These are phyloP conservation scores for Tetragonia tetragonoides DNA, from an alignment of 148 eudicot genomes.

Conservation along the genomic window DNA sequence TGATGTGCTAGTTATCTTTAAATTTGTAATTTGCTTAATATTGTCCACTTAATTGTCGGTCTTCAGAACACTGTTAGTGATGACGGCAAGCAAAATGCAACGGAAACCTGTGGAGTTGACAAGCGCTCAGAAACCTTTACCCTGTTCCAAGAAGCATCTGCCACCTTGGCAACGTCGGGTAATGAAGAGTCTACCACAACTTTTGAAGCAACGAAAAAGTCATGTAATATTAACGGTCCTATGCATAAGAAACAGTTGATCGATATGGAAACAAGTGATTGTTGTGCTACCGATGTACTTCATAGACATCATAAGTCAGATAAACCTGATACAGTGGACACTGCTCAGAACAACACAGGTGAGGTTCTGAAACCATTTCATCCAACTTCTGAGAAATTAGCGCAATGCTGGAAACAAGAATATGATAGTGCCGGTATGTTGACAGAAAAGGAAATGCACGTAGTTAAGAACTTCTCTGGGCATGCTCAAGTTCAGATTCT, in stretches of 20 bases:
- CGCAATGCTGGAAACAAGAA: not conserved
- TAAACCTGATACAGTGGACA: conserved; percentile 38
- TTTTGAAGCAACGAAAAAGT: conserved; percentile 27
- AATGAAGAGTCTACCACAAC: conserved; percentile 34
- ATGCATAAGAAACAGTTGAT: conserved; percentile 31
- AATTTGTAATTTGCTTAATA: not conserved
- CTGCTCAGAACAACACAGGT: conserved; percentile 37
- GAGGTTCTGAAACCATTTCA: conserved; percentile 22
- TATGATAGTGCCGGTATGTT: conserved; percentile 29
- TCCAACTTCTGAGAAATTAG: conserved; percentile 26
- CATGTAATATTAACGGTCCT: conserved; percentile 45
- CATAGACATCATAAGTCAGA: conserved; percentile 26
- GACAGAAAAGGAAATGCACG: conserved; percentile 41
- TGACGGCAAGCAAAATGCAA: conserved; percentile 32
- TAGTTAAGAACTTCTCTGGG: conserved; percentile 54
- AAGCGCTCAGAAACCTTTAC: conserved; percentile 40
- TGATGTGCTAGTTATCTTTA: conserved; percentile 5
- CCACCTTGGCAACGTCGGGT: conserved; percentile 33
- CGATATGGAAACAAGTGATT: conserved; percentile 37
- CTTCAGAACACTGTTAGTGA: conserved; percentile 50
- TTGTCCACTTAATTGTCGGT: conserved; percentile 12
- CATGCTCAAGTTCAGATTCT: conserved; percentile 86
- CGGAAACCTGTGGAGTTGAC: conserved; percentile 32
- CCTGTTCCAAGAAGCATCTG: conserved; percentile 44
- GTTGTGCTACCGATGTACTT: conserved; percentile 35